These are phyloP conservation scores for Haplosporangium sp. DNA, from an alignment of 371 early-diverging fungal species.

Conservation along the genomic window DNA sequence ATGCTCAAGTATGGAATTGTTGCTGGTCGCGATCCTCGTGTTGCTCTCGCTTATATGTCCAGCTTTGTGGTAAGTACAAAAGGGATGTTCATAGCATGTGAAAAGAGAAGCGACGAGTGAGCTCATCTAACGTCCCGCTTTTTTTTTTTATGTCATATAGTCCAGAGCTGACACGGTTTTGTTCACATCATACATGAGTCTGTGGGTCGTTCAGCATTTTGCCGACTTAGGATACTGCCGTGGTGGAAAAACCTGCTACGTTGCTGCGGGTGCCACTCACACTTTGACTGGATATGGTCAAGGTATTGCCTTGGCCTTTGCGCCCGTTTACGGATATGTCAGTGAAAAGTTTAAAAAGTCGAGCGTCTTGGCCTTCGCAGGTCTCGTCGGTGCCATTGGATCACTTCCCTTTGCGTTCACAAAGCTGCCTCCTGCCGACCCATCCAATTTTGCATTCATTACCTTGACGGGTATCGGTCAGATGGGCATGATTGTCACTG, in stretches of 20 bases:
- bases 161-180: conserved; percentile 82
- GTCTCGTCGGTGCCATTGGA: conserved; percentile 67
- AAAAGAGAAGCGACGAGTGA: not conserved
- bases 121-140: not conserved
- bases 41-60: conserved; percentile 69
- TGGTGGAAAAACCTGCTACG: conserved; percentile 43
- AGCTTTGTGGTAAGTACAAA: conserved; percentile 65
- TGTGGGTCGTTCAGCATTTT: conserved; percentile 78
- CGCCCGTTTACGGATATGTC: conserved; percentile 71
- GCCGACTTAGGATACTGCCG: conserved; percentile 66
- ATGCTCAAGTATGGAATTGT: conserved; percentile 57
- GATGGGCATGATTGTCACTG: conserved; percentile 81
- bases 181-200: conserved; percentile 77
- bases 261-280: conserved; percentile 65
- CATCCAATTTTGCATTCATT: conserved; percentile 62
- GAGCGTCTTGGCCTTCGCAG: conserved; percentile 62
- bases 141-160: conserved; percentile 32
- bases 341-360: conserved; percentile 62
- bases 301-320: conserved; percentile 73
- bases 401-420: conserved; percentile 71
- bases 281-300: conserved; percentile 77
- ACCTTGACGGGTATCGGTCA: conserved; percentile 76
- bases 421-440: conserved; percentile 62
- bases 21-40: conserved; percentile 67
- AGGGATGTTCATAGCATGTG: not conserved